Base-by-base conservation (phyloP, 495 filamentous ascomycete species). In the Pseudomonodictys pantanalensis region DNA sequence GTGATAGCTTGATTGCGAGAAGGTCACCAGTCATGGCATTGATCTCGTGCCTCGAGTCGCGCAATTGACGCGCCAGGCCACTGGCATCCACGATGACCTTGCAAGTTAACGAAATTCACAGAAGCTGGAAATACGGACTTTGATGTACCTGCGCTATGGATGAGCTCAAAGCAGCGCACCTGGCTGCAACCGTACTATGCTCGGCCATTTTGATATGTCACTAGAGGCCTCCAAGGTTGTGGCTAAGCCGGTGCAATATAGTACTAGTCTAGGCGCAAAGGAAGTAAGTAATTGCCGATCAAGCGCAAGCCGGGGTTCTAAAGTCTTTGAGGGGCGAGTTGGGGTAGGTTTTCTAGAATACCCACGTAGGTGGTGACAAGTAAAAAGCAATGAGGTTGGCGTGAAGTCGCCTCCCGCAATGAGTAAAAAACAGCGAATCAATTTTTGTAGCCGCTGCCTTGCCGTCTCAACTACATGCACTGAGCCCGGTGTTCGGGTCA, bases 1-100 rank as follows among this genome's bases (percentile, higher is more conserved):
- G 42, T 8, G 51, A 42, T 10, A 30, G 28, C 20, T 56, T 62
- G 42, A 62, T 43, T 1, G 58, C 58, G 2, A 62, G 20, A 43
- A 62, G 58, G 2, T 62, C 52, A 11, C 51, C 51, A 44, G 32
- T 56, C 17, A 62, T 50, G 8, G 44, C 43, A 48, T 56, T 56
- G 29, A 62, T 42, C 3, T 56, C 51, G 29, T 56, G 46, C 11
- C 58, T 35, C 2, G 52, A 38, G 18, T 62, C 58, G 7, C 58
- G 58, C 11, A 39, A 17, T 28, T 26, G 28, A 18, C 58, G 48
- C n/a, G 58, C 51, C 25, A 62, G 56, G 23, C 39, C 51, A 4
- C 42, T 33, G 8, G 44, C 30, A 20, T 62, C 58, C 4, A 26
- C 24, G 23, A 62, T 43, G 18, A 44, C 45, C 58, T 62, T 15